These are phyloP conservation scores for Claviceps sp. DNA, from an alignment of 2,329 filamentous ascomycete genomes.

Conservation along the genomic window DNA sequence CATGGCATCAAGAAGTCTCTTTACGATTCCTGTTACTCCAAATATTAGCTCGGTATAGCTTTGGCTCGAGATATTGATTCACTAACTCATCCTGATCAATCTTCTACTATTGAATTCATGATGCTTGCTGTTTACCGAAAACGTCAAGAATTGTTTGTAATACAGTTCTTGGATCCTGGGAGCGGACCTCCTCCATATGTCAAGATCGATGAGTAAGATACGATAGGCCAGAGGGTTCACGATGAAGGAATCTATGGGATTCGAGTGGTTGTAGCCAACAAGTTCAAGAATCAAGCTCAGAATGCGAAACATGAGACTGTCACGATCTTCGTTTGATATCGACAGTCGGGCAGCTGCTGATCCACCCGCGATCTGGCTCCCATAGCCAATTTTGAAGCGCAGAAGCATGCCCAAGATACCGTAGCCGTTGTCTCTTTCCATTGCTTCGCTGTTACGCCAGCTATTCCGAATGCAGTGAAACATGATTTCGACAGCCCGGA, in stretches of 20 bases:
- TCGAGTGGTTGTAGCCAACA: slow-evolving; percentile 72
- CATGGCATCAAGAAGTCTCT: slow-evolving; percentile 75
- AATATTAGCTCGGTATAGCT: slow-evolving; percentile 7
- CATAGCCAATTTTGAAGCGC: slow-evolving; percentile 62
- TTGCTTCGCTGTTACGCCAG: slow-evolving; percentile 96
- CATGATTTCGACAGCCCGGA: slow-evolving; percentile 68
- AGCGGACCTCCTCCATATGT: slow-evolving; percentile 78
- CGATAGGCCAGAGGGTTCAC: slow-evolving; percentile 92
- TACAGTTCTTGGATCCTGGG: slow-evolving; percentile 72
- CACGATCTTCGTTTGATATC: slow-evolving; percentile 38
- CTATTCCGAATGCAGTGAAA: slow-evolving; percentile 78
- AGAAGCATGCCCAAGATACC: slow-evolving; percentile 74
- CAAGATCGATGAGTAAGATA: slow-evolving; percentile 79
- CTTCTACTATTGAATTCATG: slow-evolving; percentile 85
- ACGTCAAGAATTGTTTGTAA: slow-evolving; percentile 81
- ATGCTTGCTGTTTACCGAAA: slow-evolving; percentile 81
- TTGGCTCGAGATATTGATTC: slow-evolving; percentile 3
- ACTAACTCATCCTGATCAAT: slow-evolving; percentile 76
- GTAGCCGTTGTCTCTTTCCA: slow-evolving; percentile 93
- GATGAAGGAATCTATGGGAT: slow-evolving; percentile 78
- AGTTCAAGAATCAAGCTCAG: slow-evolving; percentile 71
- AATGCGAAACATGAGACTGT: slow-evolving; percentile 46
- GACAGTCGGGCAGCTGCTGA: slow-evolving; percentile 24
- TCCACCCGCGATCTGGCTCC: slow-evolving; percentile 18
- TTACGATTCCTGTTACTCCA: slow-evolving; percentile 59